Evolutionary conservation across 1,284 basidiomycete species (phyloP), one percentile per base, ranked within the genome.

Genomic region (Fomitopsis schrenkii): DNA sequence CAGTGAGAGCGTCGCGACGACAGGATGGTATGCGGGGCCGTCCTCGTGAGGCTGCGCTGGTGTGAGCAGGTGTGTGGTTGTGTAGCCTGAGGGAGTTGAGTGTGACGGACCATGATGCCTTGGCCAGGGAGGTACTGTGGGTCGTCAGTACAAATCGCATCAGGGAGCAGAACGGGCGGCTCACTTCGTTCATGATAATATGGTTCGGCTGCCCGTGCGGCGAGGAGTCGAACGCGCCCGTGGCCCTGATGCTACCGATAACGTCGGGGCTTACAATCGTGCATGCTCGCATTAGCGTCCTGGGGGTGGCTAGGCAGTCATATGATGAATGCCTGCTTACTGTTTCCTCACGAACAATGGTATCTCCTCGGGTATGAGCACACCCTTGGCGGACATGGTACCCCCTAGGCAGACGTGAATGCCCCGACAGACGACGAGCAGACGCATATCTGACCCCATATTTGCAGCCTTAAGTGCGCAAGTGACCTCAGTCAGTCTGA

Each of bases 1-100:
- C 58, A 98, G 78, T 12, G 94, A 95, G 60, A 98, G 79, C 10
- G 95, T 98, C 0, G 94, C 91, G 0, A 98, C 95, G 6, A 91
- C 87, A 0, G 95, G 92, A 68, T 88, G 80, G 76, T 97, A 98
- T 3, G 91, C 86, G 0, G 91, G 88, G 0, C 96, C 95, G 72
- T 98, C 96, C 76, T 97, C 89, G 70, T 97, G 96, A 0, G 95
- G 94, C 93, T 95, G 1, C 0, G 10, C 14, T 22, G 5, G 12
- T 30, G 4, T 50, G 26, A 50, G 28, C 28, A 15, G 2, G 26
- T 4, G 28, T 17, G 1, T 40, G 12, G 9, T 15, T 10, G 28
- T 17, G 28, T 5, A 52, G 44, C 44, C 48, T 55, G 36, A 55
- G 50, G 57, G 56, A 59, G 53, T 58, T 22, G 56, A 22, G 38